A percentile compares a stretch with the other conserved stretches of the same genome.
phyloP scores from a whole-genome alignment of 495 filamentous ascomycete species.

The Thozetella sp. region DNA sequence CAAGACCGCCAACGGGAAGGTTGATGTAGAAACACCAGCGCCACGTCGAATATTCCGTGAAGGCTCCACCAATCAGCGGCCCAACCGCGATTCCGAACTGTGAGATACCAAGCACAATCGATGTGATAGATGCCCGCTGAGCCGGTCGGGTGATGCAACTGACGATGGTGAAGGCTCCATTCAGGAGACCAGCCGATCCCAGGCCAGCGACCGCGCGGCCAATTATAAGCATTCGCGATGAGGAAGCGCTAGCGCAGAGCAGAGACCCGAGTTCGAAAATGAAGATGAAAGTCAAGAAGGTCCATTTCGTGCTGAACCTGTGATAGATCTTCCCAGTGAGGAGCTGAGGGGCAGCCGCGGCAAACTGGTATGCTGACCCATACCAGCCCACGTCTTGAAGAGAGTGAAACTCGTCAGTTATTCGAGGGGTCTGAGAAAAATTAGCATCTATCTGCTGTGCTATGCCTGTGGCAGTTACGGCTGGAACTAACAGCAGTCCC shows the following conservation, averaged over 20 bases:
- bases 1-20: constrained; percentile 57
- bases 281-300: constrained; percentile 34
- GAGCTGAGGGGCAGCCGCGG: constrained; percentile 23
- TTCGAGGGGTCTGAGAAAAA: no score
- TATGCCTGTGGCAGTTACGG: no score
- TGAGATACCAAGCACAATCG: constrained; percentile 30
- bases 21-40: no score
- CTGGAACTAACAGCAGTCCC: no score
- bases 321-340: constrained; percentile 40
- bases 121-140: constrained; percentile 22
- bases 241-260: constrained; percentile 48
- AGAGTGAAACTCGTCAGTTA: no score
- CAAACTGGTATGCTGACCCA: no score
- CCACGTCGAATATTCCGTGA: constrained; percentile 63
- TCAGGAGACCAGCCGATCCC: constrained; percentile 41
- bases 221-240: constrained; percentile 43
- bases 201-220: constrained; percentile 53
- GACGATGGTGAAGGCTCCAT: constrained; percentile 50
- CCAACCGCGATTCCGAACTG: constrained; percentile 35
- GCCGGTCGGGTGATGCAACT: constrained; percentile 37
- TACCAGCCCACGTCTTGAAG: no score
- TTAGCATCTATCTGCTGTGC: no score
- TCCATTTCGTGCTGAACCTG: constrained; percentile 28
- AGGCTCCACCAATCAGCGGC: constrained; percentile 59
- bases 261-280: constrained; percentile 49